Evolutionary conservation across 1,284 basidiomycete species (phyloP), one percentile per base, ranked within the genome.

Genomic region (Singerocomus rubriflavus): DNA sequence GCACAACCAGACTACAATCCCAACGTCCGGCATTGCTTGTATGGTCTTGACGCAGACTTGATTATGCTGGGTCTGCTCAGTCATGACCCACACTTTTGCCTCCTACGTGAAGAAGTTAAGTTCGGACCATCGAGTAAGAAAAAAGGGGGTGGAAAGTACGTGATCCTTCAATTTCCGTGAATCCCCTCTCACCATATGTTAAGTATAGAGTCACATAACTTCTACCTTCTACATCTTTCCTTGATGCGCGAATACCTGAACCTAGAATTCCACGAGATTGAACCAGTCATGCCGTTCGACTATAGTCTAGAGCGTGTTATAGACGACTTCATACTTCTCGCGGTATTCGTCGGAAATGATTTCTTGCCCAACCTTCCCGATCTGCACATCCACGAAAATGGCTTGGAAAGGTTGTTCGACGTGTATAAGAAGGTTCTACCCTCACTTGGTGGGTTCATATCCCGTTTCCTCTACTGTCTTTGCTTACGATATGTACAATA

Each of bases 11-110:
- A 91, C 66, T 97, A 99, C 74, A 85, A 94, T 69, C 90, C 93
- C 17, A 95, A 96, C 65, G 78, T 92, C 46, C 86, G 97, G 57
- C 97, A 99, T 72, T 99, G 97, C 72, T 75, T 99, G 50, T 99
- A 99, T 71, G 97, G 97, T 39, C 84, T 99, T 33, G 97, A 99
- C 67, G 97, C 97, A 46, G 97, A 99, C 73, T 74, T 99, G 54
- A 93, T 99, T 73, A 99, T 99, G 97, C 80, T 99, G 61, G 94
- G 93, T 34, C 75, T 99, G 36, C 75, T 99, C 61, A 96, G 92
- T 67, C 97, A 99, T 71, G 97, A 99, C 70, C 97, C 97, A 4
- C 97, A 99, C 73, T 99, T 99, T 73, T 98, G 94, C 71, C 76
- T 99, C 51, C 76, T 99, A 59, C 85, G 97, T 56, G 97, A 99